Evolutionary conservation across 345 rosid species (phyloP), one percentile per base, ranked within the genome.

Genomic region (Cochlearia excelsa): DNA sequence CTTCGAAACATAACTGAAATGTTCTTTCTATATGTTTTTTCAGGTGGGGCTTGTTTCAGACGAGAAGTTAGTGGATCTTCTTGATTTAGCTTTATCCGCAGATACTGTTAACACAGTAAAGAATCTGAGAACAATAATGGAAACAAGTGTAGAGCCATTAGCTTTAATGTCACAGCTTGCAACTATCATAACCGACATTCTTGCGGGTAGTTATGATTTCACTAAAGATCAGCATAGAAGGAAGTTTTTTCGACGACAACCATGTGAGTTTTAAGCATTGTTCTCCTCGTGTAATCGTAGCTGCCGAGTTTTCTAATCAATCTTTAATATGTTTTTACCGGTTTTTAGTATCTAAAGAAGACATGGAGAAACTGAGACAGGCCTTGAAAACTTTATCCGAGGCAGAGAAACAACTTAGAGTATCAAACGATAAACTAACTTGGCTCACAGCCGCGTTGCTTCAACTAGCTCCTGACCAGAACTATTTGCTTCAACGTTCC

Each of bases 161-260:
- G 97, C 96, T 62, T 77, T 94, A 72, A 94, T 94, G 97, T 87
- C 99, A n/a, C 99, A 94, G 71, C 96, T 94, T 53, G 97, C 99
- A 65, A 87, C 99, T 8, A 90, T 94, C 43, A 87, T 94, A 75
- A 90, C 99, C 2, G 99, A 94, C 63, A 80, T 94, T 69, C 83
- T 94, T 65, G 97, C 95, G 3, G 95, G 99, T 70, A 84, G 87
- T 60, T 90, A 85, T 71, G 90, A 94, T 65, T 83, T 87, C 74
- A 51, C 82, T 8, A 87, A 86, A 76, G 99, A 87, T 60, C 79
- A 80, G 75, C 78, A 67, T 34, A 78, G 74, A 71, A 78, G 95
- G 57, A 94, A 86, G 80, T 94, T 90, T 75, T 90, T 94, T 37
- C 82, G 80, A 4, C 72, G 75, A 47, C 87, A 85, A 33, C 88